Evolutionary conservation across 140 eudicot genomes (phyloP), one percentile per base, ranked within the genome.

Genomic region (Erigeron philadelphicus): DNA sequence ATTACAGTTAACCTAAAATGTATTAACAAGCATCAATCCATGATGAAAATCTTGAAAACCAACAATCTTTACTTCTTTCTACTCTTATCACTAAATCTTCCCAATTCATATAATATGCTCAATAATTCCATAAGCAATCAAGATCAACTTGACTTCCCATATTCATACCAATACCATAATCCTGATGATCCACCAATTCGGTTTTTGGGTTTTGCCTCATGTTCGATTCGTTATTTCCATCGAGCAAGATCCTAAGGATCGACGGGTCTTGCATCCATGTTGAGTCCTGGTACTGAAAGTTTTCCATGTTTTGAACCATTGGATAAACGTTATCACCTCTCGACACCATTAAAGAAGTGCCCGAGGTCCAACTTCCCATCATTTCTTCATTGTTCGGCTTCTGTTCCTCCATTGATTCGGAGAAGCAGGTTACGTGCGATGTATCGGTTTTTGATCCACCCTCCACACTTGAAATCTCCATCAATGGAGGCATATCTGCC

Each of bases 361-460:
- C 6, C 0, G 80, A 54, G 75, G 75, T 64, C 73, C 67, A 71
- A 62, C 78, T 57, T 15, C 74, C 83, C 49, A 72, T 77, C 42
- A 75, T 15, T 16, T 66, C 64, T 5, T 80, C 68, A 6, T 73
- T 72, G 1, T 68, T 73, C 2, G 81, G 86, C 18, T 78, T 76
- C 15, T 47, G 79, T 31, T 85, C 95, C 68, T 84, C 95, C 67
- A 66, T 35, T 15, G 72, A 65, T 17, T 74, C 74, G 86, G 95
- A 85, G 97, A 90, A 87, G 92, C 95, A 87, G 87, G 95, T 81
- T 85, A 77, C 90, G 83, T 79, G 80, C 21, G 95, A 79, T 63
- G 75, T 63, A 58, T 80, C 87, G 5, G 72, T 67, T 61, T 64
- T 81, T 60, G 83, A 80, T 55, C 72, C 64, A 46, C 79, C 80